A percentile compares a stretch with the other conserved stretches of the same genome.
These are phyloP conservation scores for Rhizophagus prolifer DNA, from an alignment of 192 early-diverging fungal genomes.

Conservation along the genomic window DNA sequence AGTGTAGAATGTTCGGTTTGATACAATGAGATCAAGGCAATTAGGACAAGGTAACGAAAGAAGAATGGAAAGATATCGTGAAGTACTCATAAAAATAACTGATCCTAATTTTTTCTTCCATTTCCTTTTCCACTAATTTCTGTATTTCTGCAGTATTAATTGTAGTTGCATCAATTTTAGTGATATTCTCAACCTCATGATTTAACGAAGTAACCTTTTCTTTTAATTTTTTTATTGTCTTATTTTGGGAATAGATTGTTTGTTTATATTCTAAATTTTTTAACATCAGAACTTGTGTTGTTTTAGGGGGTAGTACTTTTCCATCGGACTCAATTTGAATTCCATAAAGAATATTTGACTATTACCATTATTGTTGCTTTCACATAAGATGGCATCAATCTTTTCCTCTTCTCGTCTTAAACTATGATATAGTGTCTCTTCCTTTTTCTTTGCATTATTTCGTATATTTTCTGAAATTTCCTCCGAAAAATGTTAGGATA, in stretches of 20 bases:
- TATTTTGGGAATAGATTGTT: not conserved
- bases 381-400: no score
- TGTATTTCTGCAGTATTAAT: not conserved
- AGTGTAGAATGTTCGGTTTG: not conserved
- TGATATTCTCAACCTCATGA: no score
- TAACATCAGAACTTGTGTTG: no score
- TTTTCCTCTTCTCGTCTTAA: not conserved
- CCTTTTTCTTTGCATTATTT: no score
- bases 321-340: no score
- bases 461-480: no score
- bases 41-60: not conserved
- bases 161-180: not conserved
- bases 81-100: not conserved
- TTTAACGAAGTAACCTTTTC: not conserved
- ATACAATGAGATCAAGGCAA: not conserved
- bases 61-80: conserved; percentile 1
- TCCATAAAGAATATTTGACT: no score
- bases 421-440: not conserved
- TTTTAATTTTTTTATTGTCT: not conserved
- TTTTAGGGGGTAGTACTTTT: no score
- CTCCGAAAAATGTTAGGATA: no score
- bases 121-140: not conserved
- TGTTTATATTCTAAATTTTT: not conserved
- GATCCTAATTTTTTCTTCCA: not conserved
- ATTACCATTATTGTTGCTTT: no score